Conservation (phyloP, 2,329 filamentous ascomycete genomes). For the Curvularia lunata region DNA sequence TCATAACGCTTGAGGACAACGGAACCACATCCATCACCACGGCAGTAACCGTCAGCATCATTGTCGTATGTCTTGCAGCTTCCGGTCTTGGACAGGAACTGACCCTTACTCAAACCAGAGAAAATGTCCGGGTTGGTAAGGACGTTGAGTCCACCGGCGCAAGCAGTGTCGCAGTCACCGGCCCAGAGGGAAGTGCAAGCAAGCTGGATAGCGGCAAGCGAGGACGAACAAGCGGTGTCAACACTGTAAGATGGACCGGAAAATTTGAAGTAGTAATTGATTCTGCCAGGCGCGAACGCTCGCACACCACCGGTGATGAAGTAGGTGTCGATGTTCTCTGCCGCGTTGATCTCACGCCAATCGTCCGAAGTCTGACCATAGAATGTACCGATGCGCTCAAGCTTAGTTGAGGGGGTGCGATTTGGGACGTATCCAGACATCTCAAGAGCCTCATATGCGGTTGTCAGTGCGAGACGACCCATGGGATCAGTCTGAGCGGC, state of each 20-base stretch:
- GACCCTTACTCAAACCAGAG: conserved; percentile 74
- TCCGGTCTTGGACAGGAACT: conserved; percentile 78
- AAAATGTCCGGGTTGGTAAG: conserved; percentile 84
- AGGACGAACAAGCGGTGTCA: conserved; percentile 81
- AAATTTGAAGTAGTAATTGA: conserved; percentile 81
- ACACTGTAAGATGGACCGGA: conserved; percentile 73
- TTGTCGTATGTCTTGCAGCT: conserved; percentile 83
- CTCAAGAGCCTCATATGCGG: conserved; percentile 81
- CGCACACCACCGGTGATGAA: conserved; percentile 69
- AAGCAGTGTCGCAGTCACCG: conserved; percentile 79
- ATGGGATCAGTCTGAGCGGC: conserved; percentile 82
- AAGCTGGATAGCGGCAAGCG: conserved; percentile 73
- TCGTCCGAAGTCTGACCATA: conserved; percentile 79
- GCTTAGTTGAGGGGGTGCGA: conserved; percentile 70
- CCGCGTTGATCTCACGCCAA: conserved; percentile 76
- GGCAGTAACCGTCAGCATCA: conserved; percentile 81
- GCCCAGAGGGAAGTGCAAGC: conserved; percentile 76
- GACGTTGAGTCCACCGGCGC: conserved; percentile 78
- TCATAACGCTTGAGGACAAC: conserved; percentile 80
- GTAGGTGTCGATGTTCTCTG: conserved; percentile 74
- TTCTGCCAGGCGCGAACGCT: conserved; percentile 67
- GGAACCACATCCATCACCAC: conserved; percentile 76
- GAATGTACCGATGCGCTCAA: conserved; percentile 72
- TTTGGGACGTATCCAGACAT: conserved; percentile 80
- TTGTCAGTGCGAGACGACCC: conserved; percentile 76